Evolutionary conservation across 345 rosid genomes (phyloP).

Genomic region (Cardiospermum halicacabum): DNA sequence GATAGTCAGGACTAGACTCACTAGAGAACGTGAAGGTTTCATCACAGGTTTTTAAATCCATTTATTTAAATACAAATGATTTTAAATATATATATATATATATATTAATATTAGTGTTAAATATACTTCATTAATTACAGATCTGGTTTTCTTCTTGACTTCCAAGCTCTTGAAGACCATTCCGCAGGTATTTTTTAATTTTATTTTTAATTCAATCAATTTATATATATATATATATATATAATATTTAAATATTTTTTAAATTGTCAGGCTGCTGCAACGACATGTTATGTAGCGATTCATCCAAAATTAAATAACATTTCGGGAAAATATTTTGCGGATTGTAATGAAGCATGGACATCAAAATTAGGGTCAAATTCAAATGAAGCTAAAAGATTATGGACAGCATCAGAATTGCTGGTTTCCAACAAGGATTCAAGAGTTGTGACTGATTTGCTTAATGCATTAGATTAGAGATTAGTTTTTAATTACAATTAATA

Average conservation of each 20-base stretch:
- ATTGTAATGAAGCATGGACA: slow-evolving; percentile 77
- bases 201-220: background rate
- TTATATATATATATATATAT: background rate
- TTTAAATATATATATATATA: too few species aligned
- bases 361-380: slow-evolving; percentile 71
- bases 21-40: slow-evolving; percentile 88
- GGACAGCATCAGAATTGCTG: slow-evolving; percentile 80
- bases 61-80: too few species aligned
- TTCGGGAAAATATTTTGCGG: slow-evolving; percentile 79
- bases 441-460: slow-evolving; percentile 39
- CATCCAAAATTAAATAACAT: slow-evolving; percentile 51
- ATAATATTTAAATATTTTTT: too few species aligned
- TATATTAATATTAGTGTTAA: too few species aligned
- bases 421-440: slow-evolving; percentile 56
- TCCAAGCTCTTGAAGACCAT: slow-evolving; percentile 85
- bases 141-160: slow-evolving; percentile 71
- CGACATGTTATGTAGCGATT: slow-evolving; percentile 85
- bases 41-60: slow-evolving; percentile 55
- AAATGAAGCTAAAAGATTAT: slow-evolving; percentile 61
- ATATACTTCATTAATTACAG: slow-evolving; percentile 30
- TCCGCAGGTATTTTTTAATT: slow-evolving; percentile 52
- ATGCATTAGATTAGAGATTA: slow-evolving; percentile 14
- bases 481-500: background rate
- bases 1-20: slow-evolving; percentile 81
- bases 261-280: slow-evolving; percentile 97